phyloP scores from a whole-genome alignment of 2,329 filamentous ascomycete genomes.

The Trichoderma hamatum region DNA sequence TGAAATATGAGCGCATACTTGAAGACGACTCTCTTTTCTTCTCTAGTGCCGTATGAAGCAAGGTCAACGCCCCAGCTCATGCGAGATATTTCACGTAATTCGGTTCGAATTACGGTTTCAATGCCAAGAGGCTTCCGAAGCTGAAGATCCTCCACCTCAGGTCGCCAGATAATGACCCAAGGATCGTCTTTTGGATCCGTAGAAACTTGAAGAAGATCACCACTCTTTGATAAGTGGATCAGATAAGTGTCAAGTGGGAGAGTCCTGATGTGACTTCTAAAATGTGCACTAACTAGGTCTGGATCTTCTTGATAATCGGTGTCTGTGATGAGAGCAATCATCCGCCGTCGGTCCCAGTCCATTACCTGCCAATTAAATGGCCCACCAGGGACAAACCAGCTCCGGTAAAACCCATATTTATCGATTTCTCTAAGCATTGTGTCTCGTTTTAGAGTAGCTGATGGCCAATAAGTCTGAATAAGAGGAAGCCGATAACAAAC shows the following conservation, averaged over 20 bases:
- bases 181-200: conserved; percentile 36
- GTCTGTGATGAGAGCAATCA: conserved; percentile 38
- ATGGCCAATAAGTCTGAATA: background rate
- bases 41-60: conserved; percentile 30
- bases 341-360: conserved; percentile 37
- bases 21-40: conserved; percentile 36
- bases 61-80: conserved; percentile 36
- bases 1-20: conserved; percentile 41
- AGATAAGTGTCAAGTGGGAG: conserved; percentile 31
- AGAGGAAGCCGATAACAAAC: background rate
- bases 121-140: background rate
- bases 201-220: conserved; percentile 27
- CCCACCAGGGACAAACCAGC: conserved; percentile 23
- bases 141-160: background rate
- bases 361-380: conserved; percentile 36
- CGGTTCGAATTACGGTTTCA: conserved; percentile 29
- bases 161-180: background rate
- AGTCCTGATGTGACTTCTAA: conserved; percentile 31
- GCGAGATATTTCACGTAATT: conserved; percentile 38
- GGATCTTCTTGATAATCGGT: conserved; percentile 34
- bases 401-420: background rate
- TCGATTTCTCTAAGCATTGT: background rate
- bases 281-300: conserved; percentile 30
- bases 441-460: background rate
- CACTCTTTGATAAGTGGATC: conserved; percentile 32